Conservation (phyloP, 2,329 filamentous ascomycete species). For the Hansfordia pulvinata region DNA sequence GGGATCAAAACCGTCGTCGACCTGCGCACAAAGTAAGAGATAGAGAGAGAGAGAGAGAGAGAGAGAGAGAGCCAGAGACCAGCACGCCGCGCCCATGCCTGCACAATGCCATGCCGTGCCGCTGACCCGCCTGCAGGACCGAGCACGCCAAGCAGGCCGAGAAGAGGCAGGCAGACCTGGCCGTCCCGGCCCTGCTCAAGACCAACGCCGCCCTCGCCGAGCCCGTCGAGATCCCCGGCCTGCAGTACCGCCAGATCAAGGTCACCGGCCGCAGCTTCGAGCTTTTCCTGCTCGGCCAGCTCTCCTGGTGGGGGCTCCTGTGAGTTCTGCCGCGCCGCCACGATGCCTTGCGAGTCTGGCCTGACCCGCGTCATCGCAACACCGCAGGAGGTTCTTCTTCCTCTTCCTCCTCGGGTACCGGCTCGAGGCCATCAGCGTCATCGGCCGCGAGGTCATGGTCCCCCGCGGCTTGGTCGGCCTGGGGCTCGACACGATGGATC, state of each 20-base stretch:
- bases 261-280: conserved; percentile 64
- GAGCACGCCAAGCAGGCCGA: conserved; percentile 58
- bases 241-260: conserved; percentile 54
- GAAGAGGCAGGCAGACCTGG: conserved; percentile 38
- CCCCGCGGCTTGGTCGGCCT: conserved; percentile 59
- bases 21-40: conserved; percentile 62
- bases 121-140: too few relatives aligned
- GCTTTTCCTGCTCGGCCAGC: conserved; percentile 48
- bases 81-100: too few relatives aligned
- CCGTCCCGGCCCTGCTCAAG: conserved; percentile 27
- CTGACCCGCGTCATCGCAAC: background rate
- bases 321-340: conserved; percentile 18
- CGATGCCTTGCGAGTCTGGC: background rate
- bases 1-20: conserved; percentile 64
- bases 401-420: conserved; percentile 56
- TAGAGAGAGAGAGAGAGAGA: too few relatives aligned
- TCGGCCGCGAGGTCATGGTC: conserved; percentile 58
- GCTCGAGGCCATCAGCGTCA: conserved; percentile 52
- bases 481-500: conserved; percentile 54
- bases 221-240: conserved; percentile 46
- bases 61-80: too few relatives aligned
- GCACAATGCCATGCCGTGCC: too few relatives aligned
- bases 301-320: conserved; percentile 56
- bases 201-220: conserved; percentile 37
- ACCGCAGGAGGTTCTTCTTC: conserved; percentile 39